phyloP scores from a whole-genome alignment of 176 grass and related monocot genomes.

The Thinopyrum elongatum region DNA sequence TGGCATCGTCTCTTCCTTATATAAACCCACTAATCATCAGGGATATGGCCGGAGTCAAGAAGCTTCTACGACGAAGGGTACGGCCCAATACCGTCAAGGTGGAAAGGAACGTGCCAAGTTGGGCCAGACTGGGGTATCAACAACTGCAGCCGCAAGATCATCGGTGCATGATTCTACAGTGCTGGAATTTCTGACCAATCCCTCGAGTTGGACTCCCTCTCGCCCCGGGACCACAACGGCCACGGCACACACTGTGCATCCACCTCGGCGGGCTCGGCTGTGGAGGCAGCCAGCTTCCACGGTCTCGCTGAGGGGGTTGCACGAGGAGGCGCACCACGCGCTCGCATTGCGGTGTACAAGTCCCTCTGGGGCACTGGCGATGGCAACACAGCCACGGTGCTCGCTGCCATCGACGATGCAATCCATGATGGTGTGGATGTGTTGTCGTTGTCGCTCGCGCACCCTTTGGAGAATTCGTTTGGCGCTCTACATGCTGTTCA shows the following conservation, averaged over 20 bases:
- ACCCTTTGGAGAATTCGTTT: constrained; percentile 4
- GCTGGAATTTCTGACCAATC: too few relatives aligned
- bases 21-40: too few relatives aligned
- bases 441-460: not conserved
- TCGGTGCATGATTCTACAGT: too few relatives aligned
- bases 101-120: not conserved
- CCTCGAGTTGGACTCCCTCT: not conserved
- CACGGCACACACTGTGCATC: constrained; percentile 36
- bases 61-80: too few relatives aligned
- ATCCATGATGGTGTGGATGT: not conserved
- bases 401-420: constrained; percentile 23
- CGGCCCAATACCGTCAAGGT: too few relatives aligned
- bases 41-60: too few relatives aligned
- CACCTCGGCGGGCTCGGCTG: constrained; percentile 21
- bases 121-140: not conserved
- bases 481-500: constrained; percentile 32
- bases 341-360: constrained; percentile 24
- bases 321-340: constrained; percentile 1
- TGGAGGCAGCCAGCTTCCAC: constrained; percentile 7
- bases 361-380: not conserved
- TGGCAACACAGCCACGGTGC: not conserved
- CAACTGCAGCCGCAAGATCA: too few relatives aligned
- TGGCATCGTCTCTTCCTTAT: too few relatives aligned
- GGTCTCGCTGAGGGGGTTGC: not conserved
- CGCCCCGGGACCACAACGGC: not conserved